A percentile compares a stretch with the other conserved stretches of the same genome.
Conservation (phyloP, 129 eudicot genomes). For the Flaveria linearis region DNA sequence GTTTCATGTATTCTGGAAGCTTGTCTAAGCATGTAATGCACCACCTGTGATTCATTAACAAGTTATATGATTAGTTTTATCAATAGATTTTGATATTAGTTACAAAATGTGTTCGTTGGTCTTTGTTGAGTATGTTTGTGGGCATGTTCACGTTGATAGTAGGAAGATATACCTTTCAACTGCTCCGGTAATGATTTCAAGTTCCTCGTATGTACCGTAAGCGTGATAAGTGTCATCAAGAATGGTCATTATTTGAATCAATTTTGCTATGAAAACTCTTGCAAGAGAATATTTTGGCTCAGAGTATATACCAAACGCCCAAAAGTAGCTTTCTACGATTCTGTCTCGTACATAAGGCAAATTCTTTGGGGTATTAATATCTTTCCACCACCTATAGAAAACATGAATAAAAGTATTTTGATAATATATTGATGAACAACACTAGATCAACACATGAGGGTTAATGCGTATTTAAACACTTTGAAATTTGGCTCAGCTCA, state of each 20-base stretch:
- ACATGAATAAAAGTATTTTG: too few relatives aligned
- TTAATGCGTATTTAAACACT: neutral
- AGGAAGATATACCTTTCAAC: neutral
- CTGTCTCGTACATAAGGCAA: constrained; percentile 4
- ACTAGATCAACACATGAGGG: neutral
- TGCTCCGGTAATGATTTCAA: constrained; percentile 1
- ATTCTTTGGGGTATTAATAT: neutral
- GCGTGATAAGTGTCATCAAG: constrained; percentile 21
- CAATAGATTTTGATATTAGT: neutral
- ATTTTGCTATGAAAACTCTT: neutral
- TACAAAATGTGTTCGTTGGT: too few relatives aligned
- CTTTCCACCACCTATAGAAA: constrained; percentile 7
- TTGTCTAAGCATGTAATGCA: neutral
- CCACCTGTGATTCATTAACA: neutral
- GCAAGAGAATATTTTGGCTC: constrained; percentile 9
- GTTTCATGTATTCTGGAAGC: constrained; percentile 14
- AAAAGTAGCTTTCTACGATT: constrained; percentile 15
- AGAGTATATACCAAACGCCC: neutral
- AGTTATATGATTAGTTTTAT: too few relatives aligned
- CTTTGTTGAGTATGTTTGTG: too few relatives aligned
- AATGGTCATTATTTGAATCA: neutral
- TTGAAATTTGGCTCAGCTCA: constrained; percentile 6
- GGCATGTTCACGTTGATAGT: neutral
- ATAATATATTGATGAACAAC: neutral
- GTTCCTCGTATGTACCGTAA: constrained; percentile 2